Evolutionary conservation across 148 eudicot species (phyloP).

Genomic region (Rhododendron mucronatum): DNA sequence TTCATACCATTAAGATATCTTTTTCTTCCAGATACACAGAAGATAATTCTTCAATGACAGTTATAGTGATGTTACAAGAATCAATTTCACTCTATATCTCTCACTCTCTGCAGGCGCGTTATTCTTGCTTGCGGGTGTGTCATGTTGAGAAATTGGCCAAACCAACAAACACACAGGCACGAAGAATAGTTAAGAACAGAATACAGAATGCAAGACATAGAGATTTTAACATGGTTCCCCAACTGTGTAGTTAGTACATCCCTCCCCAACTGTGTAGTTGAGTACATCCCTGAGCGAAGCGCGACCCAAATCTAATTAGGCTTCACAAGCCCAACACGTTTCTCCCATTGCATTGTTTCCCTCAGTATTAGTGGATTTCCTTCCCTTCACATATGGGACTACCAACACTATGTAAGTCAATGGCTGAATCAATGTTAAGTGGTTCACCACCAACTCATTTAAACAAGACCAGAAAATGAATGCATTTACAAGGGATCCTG

Average conservation of each 20-base stretch:
- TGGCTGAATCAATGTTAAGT: neutral
- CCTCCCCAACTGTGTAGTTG: neutral
- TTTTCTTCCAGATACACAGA: neutral
- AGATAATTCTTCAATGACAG: neutral
- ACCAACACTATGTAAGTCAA: neutral
- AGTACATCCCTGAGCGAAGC: neutral
- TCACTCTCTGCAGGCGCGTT: neutral
- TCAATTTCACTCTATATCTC: neutral
- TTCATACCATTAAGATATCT: neutral
- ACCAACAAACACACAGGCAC: neutral
- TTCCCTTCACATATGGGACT: neutral
- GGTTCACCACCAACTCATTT: neutral
- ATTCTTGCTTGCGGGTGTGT: neutral
- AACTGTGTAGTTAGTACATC: neutral
- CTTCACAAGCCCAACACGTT: neutral
- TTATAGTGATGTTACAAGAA: neutral
- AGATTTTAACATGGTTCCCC: neutral
- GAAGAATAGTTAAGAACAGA: neutral
- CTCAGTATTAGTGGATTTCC: neutral
- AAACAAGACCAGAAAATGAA: neutral
- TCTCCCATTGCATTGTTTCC: neutral
- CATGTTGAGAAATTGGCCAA: neutral
- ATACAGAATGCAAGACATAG: neutral
- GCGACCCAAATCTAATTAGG: neutral
- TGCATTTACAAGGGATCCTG: neutral